Percentiles rank a stretch among this genome's conserved stretches.
Conservation (phyloP, 805 yeast species). For the Candida awuae region DNA sequence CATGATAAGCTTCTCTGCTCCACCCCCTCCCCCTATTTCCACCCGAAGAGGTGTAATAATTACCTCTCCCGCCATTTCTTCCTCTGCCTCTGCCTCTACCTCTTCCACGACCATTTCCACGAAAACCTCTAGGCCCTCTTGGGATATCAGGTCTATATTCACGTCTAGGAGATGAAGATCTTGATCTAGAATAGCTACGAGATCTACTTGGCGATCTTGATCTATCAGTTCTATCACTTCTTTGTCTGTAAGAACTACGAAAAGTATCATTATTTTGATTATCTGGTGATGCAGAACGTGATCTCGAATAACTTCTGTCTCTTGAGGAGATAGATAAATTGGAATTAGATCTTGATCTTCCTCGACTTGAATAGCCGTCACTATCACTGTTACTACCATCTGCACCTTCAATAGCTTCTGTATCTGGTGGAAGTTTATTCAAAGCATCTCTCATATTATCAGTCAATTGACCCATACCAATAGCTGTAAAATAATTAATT, state of each 20-base stretch:
- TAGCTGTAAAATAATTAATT: conserved; percentile 88
- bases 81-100: neutral
- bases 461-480: conserved; percentile 77
- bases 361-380: conserved; percentile 5
- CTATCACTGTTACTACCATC: neutral
- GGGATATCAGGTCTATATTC: conserved; percentile 1
- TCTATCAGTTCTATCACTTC: neutral
- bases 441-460: conserved; percentile 61
- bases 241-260: neutral
- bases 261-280: neutral
- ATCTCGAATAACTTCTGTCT: conserved; percentile 16
- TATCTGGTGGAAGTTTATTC: conserved; percentile 19
- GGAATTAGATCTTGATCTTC: conserved; percentile 15
- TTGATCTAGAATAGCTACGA: conserved; percentile 12
- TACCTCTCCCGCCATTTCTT: conserved; percentile 9
- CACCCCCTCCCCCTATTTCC: neutral
- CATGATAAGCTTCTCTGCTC: neutral
- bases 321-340: conserved; percentile 13
- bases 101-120: neutral
- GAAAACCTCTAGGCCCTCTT: conserved; percentile 2
- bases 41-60: too few relatives aligned
- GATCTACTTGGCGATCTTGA: conserved; percentile 4
- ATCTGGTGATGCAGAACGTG: conserved; percentile 7
- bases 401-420: conserved; percentile 12
- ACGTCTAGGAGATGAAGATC: conserved; percentile 11